Base-by-base conservation (phyloP, 768 basidiomycete genomes). In the Punctularia strigosozonata region DNA sequence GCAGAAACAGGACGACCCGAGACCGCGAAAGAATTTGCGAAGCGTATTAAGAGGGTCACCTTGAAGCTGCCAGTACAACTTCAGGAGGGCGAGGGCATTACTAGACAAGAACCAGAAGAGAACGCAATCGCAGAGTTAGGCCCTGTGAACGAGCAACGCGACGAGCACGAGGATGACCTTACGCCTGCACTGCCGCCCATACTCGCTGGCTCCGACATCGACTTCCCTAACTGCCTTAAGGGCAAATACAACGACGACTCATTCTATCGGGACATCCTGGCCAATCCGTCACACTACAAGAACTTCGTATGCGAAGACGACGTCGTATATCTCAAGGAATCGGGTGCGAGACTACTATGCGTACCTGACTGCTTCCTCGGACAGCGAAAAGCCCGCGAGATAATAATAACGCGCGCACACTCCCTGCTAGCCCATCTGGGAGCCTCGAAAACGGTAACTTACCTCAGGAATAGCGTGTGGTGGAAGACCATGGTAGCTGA, bases 341-440 rank as follows among this genome's bases (percentile, higher is more conserved):
- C 25, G 0, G 46, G 41, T 0, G 45, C 36, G 2, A 13, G 24
- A 4, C 15, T 10, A 1, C 31, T 63, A 0, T 60, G 57, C 42
- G 50, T 66, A 0, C 64, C 60, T 12, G 47, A 57, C 4, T 22
- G 53, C 0, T 25, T 37, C 10, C 36, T 53, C 5, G 39, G 48
- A 0, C 49, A 48, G 4, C n/a, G 50, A 5, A 48, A 37, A 1
- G 32, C 52, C 2, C 25, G 54, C 0, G 64, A 65, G 38, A 45
- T 57, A 0, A n/a, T 67, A 0, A 64, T 68, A 0, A 42, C 42
- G 0, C 60, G 65, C 22, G 63, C 61, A 0, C 66, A 68, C 25
- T 62, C 59, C 0, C 5, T 68, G 0, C 37, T 68, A 2, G 65
- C 63, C 0, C 66, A 68, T 35, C 39, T 68, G 0, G 62, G 66